Percentiles rank a stretch among this genome's conserved stretches.
Conservation (phyloP, 495 filamentous ascomycete genomes). For the Penicillium chermesinum region DNA sequence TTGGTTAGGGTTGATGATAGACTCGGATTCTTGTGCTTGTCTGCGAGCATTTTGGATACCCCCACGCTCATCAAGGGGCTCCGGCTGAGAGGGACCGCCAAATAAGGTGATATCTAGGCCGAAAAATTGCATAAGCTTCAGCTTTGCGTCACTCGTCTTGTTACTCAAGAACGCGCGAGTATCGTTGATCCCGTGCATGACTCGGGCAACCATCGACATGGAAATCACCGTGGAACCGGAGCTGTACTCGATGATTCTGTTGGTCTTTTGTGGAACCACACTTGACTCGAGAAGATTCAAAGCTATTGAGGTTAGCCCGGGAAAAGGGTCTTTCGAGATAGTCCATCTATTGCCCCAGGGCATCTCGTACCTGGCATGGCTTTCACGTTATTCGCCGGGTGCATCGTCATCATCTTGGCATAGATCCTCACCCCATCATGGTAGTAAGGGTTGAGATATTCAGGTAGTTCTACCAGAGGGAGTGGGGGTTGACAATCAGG, state of each 20-base stretch:
- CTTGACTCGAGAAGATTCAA: conserved; percentile 50
- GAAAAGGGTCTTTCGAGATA: background rate
- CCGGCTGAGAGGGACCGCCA: conserved; percentile 54
- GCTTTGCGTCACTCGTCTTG: conserved; percentile 51
- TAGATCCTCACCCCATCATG: conserved; percentile 57
- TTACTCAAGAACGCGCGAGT: conserved; percentile 55
- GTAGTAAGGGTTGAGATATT: conserved; percentile 49
- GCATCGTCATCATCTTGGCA: conserved; percentile 59
- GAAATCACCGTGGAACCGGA: conserved; percentile 60
- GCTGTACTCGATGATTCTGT: conserved; percentile 55
- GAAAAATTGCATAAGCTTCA: conserved; percentile 55
- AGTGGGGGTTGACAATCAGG: conserved; percentile 52
- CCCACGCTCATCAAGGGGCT: conserved; percentile 49
- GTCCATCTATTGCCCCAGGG: background rate
- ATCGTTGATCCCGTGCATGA: conserved; percentile 48
- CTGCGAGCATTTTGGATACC: conserved; percentile 45
- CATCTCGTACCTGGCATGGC: conserved; percentile 51
- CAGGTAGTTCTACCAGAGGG: conserved; percentile 56
- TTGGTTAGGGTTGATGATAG: conserved; percentile 51
- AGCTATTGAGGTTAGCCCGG: conserved; percentile 26
- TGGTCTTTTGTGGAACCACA: conserved; percentile 38
- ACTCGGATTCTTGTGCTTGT: conserved; percentile 34
- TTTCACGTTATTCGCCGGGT: conserved; percentile 61
- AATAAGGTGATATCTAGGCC: conserved; percentile 53
- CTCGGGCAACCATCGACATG: conserved; percentile 51